A percentile compares a stretch with the other conserved stretches of the same genome.
Conservation (phyloP, 768 basidiomycete genomes). For the Brasilioporus rufonigricans region DNA sequence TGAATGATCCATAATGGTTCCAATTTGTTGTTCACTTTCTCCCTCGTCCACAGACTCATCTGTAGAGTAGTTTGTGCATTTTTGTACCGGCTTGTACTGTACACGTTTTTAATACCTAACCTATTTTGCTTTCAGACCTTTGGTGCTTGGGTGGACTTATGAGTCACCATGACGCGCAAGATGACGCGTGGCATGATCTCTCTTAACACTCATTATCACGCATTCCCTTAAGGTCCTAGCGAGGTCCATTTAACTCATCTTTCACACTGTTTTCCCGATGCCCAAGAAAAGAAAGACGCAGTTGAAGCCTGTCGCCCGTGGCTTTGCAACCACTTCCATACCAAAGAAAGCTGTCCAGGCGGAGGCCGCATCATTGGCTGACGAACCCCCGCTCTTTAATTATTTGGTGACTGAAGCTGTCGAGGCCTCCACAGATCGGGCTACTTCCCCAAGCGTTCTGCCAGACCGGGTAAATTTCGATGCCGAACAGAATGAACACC, state of each 20-base stretch:
- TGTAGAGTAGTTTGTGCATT: slow-evolving; percentile 33
- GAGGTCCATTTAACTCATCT: background rate
- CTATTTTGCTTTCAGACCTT: slow-evolving; percentile 1
- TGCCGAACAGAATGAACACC: slow-evolving; percentile 44
- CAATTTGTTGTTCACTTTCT: slow-evolving; percentile 12
- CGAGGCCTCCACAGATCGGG: slow-evolving; percentile 6
- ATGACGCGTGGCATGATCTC: background rate
- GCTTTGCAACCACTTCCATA: slow-evolving; percentile 79
- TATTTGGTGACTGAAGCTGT: slow-evolving; percentile 5
- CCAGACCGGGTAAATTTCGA: slow-evolving; percentile 30
- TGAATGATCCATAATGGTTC: slow-evolving; percentile 22
- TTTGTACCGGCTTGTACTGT: slow-evolving; percentile 31
- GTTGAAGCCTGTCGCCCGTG: slow-evolving; percentile 68
- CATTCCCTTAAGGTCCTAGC: background rate
- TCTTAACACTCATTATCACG: background rate
- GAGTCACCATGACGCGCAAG: background rate
- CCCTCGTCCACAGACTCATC: slow-evolving; percentile 12
- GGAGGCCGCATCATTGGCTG: slow-evolving; percentile 19
- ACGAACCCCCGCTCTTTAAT: slow-evolving; percentile 3
- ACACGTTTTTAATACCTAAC: slow-evolving; percentile 28
- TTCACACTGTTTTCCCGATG: slow-evolving; percentile 38
- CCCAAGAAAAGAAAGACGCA: slow-evolving; percentile 86
- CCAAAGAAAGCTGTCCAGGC: slow-evolving; percentile 63
- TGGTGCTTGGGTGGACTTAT: background rate
- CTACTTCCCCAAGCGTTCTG: slow-evolving; percentile 2